Conservation (phyloP, 2,329 filamentous ascomycete species). For the Aspergillus vadensis region DNA sequence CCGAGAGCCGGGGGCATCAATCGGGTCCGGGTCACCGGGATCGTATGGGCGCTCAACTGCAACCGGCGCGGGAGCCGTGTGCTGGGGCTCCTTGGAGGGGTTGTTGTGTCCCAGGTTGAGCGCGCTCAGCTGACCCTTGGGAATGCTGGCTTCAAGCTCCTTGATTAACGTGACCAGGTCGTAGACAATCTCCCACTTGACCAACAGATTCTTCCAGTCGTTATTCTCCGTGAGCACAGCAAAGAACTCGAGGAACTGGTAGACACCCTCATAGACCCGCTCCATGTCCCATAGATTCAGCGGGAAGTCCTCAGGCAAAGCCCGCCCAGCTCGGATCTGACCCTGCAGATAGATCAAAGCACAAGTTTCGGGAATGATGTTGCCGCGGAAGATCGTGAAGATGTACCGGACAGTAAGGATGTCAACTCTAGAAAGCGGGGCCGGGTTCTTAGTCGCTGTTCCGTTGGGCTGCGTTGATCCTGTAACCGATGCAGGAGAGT, state of each 20-base stretch:
- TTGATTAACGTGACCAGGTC: slow-evolving; percentile 85
- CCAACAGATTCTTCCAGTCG: slow-evolving; percentile 79
- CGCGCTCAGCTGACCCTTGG: slow-evolving; percentile 70
- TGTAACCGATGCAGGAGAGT: slow-evolving; percentile 50
- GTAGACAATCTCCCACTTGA: slow-evolving; percentile 88
- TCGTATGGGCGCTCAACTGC: slow-evolving; percentile 69
- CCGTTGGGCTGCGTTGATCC: slow-evolving; percentile 54
- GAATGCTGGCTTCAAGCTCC: slow-evolving; percentile 83
- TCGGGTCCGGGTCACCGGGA: slow-evolving; percentile 41
- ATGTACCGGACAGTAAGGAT: slow-evolving; percentile 79
- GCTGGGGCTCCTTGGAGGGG: slow-evolving; percentile 34
- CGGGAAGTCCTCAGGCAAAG: slow-evolving; percentile 83
- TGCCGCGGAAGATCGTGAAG: slow-evolving; percentile 86
- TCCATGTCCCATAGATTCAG: slow-evolving; percentile 98
- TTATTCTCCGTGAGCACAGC: slow-evolving; percentile 84
- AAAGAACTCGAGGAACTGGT: slow-evolving; percentile 92
- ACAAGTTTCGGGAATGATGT: slow-evolving; percentile 90
- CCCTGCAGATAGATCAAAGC: slow-evolving; percentile 93
- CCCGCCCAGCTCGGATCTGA: slow-evolving; percentile 76
- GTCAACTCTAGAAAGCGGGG: slow-evolving; percentile 57
- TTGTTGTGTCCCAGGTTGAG: slow-evolving; percentile 36
- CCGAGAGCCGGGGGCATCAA: slow-evolving; percentile 48
- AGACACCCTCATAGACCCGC: slow-evolving; percentile 89
- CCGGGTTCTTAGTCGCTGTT: slow-evolving; percentile 55
- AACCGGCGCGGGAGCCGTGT: slow-evolving; percentile 41